Conservation (phyloP, 805 yeast species). For the Saturnispora quitensis region DNA sequence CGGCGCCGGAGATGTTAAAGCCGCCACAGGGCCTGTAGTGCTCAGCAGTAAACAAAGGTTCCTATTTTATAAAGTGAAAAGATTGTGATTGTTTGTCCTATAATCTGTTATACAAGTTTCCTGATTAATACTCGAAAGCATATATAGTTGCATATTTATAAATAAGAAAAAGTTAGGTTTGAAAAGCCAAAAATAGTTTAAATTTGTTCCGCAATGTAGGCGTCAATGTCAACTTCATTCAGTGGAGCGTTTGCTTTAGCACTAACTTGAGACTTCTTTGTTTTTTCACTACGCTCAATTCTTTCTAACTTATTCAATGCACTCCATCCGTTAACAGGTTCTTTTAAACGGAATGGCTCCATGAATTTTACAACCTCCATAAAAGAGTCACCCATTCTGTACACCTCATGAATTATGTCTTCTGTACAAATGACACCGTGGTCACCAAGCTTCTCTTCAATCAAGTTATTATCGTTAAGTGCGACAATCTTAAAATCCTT, state of each 20-base stretch:
- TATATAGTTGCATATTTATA: not conserved
- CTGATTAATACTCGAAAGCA: not conserved
- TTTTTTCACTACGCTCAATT: slow-evolving; percentile 46
- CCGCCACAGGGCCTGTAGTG: not conserved
- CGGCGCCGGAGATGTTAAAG: not conserved
- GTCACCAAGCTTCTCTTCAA: slow-evolving; percentile 65
- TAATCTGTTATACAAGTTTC: not conserved
- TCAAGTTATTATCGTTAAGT: slow-evolving; percentile 64
- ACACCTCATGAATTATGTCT: slow-evolving; percentile 68
- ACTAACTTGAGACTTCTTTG: slow-evolving; percentile 37
- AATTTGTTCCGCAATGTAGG: slow-evolving; percentile 53
- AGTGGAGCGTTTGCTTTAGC: slow-evolving; percentile 59
- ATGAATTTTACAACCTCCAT: slow-evolving; percentile 52
- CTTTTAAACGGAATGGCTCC: slow-evolving; percentile 58
- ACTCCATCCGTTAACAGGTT: slow-evolving; percentile 68
- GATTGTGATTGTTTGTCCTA: not conserved
- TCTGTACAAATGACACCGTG: slow-evolving; percentile 70
- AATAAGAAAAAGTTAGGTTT: not conserved
- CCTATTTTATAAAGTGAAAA: not conserved
- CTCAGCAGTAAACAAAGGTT: not conserved
- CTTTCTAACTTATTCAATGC: slow-evolving; percentile 63
- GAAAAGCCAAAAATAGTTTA: not conserved
- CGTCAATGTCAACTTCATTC: slow-evolving; percentile 65
- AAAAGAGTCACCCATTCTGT: slow-evolving; percentile 54
- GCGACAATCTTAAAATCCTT: slow-evolving; percentile 28